A percentile compares a stretch with the other conserved stretches of the same genome.
Evolutionary conservation across 495 filamentous ascomycete genomes (phyloP).

Genomic region (Terfezia claveryi): DNA sequence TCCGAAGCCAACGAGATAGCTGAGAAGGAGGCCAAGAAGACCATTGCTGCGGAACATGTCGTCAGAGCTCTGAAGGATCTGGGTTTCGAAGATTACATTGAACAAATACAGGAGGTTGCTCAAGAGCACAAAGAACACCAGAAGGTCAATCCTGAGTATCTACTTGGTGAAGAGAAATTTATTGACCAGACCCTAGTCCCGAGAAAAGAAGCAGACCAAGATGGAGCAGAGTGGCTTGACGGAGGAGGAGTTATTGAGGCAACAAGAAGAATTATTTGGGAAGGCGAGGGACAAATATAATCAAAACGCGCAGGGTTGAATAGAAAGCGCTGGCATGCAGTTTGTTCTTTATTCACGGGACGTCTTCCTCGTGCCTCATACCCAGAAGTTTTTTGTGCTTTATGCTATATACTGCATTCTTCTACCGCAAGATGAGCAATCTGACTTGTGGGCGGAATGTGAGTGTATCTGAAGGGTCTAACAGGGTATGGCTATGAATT

Average conservation of each 20-base stretch:
- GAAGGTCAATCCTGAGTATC: slow-evolving; percentile 38
- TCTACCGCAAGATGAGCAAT: no score
- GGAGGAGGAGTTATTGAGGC: slow-evolving; percentile 64
- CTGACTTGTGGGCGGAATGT: no score
- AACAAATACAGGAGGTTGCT: slow-evolving; percentile 65
- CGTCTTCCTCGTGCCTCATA: no score
- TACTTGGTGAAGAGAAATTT: slow-evolving; percentile 3
- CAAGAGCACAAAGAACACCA: slow-evolving; percentile 79
- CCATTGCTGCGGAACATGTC: slow-evolving; percentile 90
- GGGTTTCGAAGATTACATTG: slow-evolving; percentile 76
- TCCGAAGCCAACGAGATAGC: slow-evolving; percentile 96
- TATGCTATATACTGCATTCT: no score
- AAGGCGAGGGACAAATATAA: slow-evolving; percentile 60
- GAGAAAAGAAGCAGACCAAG: slow-evolving; percentile 93
- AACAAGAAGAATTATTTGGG: slow-evolving; percentile 80
- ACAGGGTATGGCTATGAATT: no score
- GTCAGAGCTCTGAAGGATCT: slow-evolving; percentile 76
- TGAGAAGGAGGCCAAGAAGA: slow-evolving; percentile 96
- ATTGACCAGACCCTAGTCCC: slow-evolving; percentile 32
- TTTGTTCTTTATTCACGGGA: no score
- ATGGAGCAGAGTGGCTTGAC: slow-evolving; percentile 81
- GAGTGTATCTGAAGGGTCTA: no score
- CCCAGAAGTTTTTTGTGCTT: no score
- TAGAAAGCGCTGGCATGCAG: neutral
- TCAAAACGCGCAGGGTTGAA: slow-evolving; percentile 8